These are phyloP conservation scores for Toxicodendron radicans DNA, from an alignment of 345 rosid genomes.

Conservation along the genomic window DNA sequence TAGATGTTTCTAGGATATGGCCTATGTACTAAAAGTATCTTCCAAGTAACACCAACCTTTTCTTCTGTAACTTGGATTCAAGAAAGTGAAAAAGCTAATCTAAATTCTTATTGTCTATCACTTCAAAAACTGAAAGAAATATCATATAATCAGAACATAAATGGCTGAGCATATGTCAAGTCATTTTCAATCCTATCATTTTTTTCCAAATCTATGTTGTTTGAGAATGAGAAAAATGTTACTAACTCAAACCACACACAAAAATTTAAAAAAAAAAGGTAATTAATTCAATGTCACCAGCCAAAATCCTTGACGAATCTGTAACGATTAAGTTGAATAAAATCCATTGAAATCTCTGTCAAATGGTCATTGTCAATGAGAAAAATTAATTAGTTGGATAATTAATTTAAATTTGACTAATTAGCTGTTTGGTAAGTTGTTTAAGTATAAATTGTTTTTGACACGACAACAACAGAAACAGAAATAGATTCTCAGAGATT, in stretches of 20 bases:
- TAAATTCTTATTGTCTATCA: no score
- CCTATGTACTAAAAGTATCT: no score
- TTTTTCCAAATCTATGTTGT: not conserved
- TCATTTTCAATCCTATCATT: no score
- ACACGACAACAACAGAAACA: constrained; percentile 18
- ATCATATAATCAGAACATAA: no score
- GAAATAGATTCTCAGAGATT: constrained; percentile 20
- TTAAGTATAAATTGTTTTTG: no score
- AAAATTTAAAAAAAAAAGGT: not conserved
- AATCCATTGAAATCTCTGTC: not conserved
- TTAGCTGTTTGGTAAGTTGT: not conserved
- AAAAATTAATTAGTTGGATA: no score
- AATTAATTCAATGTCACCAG: no score
- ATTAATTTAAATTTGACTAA: constrained; percentile 8
- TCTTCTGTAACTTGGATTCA: not conserved
- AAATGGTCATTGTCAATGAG: not conserved
- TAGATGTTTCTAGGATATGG: no score
- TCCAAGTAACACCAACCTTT: not conserved
- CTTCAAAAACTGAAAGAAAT: no score
- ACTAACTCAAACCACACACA: not conserved
- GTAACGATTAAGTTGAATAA: no score
- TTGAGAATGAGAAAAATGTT: not conserved
- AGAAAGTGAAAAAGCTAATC: not conserved
- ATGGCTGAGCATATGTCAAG: no score
- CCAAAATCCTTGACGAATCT: no score